These are phyloP conservation scores for Schoenoplectus tabernaemontani DNA, from an alignment of 202 grass and related monocot species.

Conservation along the genomic window DNA sequence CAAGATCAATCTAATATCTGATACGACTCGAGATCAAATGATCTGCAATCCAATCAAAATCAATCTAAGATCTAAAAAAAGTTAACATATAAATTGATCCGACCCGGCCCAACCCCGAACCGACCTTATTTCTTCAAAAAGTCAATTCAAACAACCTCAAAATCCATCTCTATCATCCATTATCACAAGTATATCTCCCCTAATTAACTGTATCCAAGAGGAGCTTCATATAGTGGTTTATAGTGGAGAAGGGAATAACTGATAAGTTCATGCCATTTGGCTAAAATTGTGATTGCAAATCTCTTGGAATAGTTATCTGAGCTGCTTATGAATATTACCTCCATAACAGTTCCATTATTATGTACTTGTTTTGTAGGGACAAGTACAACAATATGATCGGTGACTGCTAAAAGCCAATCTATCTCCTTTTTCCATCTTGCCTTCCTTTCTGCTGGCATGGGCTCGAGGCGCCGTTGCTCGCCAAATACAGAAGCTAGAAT, in stretches of 20 bases:
- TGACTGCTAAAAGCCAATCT: conserved; percentile 60
- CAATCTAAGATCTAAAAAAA: too few species aligned
- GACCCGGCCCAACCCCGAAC: too few species aligned
- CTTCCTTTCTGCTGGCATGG: conserved; percentile 54
- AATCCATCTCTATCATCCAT: too few species aligned
- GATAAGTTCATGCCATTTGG: background rate
- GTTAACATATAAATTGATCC: too few species aligned
- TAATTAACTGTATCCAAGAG: background rate
- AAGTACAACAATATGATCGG: conserved; percentile 66
- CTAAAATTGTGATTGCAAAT: background rate
- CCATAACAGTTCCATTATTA: conserved; percentile 49
- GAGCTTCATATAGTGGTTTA: background rate
- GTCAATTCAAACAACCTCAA: too few species aligned
- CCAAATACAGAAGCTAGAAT: conserved; percentile 65
- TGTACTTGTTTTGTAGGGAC: conserved; percentile 43
- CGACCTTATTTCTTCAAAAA: too few species aligned
- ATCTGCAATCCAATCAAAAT: too few species aligned
- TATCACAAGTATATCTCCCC: too few species aligned
- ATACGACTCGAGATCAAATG: too few species aligned
- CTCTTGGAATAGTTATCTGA: background rate
- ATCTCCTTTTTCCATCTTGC: conserved; percentile 58
- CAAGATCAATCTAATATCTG: too few species aligned
- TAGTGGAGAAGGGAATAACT: background rate
- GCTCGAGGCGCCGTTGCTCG: conserved; percentile 66
- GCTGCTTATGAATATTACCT: conserved; percentile 28